Base-by-base conservation (phyloP, 2,329 filamentous ascomycete genomes). In the Colletotrichum spaethianum region DNA sequence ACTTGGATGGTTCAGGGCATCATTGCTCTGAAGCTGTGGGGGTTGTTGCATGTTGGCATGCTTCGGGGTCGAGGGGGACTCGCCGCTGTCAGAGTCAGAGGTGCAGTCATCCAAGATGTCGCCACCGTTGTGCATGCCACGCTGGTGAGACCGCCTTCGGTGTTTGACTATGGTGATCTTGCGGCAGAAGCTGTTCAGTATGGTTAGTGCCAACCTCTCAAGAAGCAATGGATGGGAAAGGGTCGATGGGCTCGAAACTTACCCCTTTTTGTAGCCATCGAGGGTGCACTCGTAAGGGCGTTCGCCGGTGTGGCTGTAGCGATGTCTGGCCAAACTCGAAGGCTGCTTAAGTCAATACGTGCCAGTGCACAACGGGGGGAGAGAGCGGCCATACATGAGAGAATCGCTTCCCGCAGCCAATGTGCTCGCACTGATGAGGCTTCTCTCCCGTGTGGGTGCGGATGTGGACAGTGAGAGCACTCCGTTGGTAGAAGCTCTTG, bases 151-250 rank as follows among this genome's bases (percentile, higher is more conserved):
- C 33, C 89, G 85, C 63, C 89, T 84, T 78, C 92, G 89, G 78
- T 92, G 90, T 81, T 92, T 92, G 66, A 92, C 88, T 90, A 92
- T 91, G 67, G 91, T 93, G 6, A 91, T 93, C 80, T 93, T 93
- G 66, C 92, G 87, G 80, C 91, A 93, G 79, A 93, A 93, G 80
- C 91, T 92, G 75, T 14, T 75, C 70, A 40, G 20, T 33, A 18
- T 63, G 62, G 74, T 76, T 75, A 77, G 75, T 74, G 57, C 70
- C 71, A 62, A 33, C 5, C 36, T 40, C 38, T 31, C 26, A 7
- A n/a, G n/a, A n/a, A n/a, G n/a, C 16, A 18, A 18, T 4, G 26
- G 11, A 23, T 2, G 5, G 20, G 42, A 31, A n/a, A 36, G n/a
- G 31, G 12, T 8, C 36, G n/a, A 16, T 48, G 67, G 33, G 52